Evolutionary conservation across 495 filamentous ascomycete genomes (phyloP), one percentile per base, ranked within the genome.

Genomic region (Extremus antarcticus): DNA sequence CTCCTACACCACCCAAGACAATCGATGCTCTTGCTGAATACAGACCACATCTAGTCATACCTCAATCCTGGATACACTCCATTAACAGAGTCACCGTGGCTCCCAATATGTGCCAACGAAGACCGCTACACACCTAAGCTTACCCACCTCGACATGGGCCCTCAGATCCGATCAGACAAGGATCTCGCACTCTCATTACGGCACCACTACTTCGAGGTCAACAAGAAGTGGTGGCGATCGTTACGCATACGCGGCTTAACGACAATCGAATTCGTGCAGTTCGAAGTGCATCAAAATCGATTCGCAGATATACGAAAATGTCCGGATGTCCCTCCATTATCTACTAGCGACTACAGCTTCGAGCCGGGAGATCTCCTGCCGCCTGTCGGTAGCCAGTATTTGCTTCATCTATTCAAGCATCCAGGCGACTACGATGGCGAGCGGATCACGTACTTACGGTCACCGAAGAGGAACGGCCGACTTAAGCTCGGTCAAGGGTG

Each of bases 351-450:
- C 20, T 72, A 72, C 59, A 50, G 61, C n/a, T 66, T 69, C 45
- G 63, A 65, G 39, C 67, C 68, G 0, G 61, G 62, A 19, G 66
- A 72, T 24, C 43, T 68, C 11, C 53, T 72, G 9, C 70, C 70
- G 8, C 70, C 70, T 4, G 63, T 73, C 16, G 70, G 70, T 17
- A 51, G 48, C 46, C 58, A 64, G 8, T 70, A 69, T 47, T 59
- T 73, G 10, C 54, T 71, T 32, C 70, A 72, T 55, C 40, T 73
- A 13, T 70, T 69, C 57, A 50, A 64, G 20, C 69, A 71, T 56
- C 70, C 70, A 4, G 53, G 63, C 40, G 66, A 73, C 43, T 70
- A 70, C 54, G 67, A 70, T 43, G 53, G 51, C 35, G 67, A 68
- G 43, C 51, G 59, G 1, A 63, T 68, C 35, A 61, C 66, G 10